A percentile compares a stretch with the other conserved stretches of the same genome.
Evolutionary conservation across 768 basidiomycete genomes (phyloP).

Genomic region (Tephrocybe sp.): DNA sequence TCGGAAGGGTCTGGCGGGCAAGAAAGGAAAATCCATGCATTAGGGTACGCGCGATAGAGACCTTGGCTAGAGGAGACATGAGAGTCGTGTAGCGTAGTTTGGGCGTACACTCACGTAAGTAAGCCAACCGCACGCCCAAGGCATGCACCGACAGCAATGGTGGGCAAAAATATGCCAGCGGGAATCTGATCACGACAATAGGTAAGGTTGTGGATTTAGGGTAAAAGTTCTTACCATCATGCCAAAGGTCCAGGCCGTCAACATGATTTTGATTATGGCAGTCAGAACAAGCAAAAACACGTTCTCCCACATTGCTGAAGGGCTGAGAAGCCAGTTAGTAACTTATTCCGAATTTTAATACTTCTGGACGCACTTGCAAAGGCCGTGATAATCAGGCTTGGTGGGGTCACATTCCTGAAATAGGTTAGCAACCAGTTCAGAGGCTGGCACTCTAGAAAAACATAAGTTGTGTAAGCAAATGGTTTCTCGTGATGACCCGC

Average conservation of each 20-base stretch:
- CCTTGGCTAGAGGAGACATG: constrained; percentile 49
- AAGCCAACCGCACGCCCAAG: constrained; percentile 70
- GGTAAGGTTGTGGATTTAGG: not conserved
- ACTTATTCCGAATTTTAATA: not conserved
- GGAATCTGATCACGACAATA: constrained; percentile 45
- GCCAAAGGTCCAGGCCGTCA: constrained; percentile 78
- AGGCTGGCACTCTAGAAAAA: constrained; percentile 57
- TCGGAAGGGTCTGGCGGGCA: constrained; percentile 72
- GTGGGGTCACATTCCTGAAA: constrained; percentile 78
- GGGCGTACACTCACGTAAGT: constrained; percentile 45
- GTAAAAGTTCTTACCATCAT: constrained; percentile 54
- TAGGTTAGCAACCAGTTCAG: constrained; percentile 79
- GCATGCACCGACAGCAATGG: constrained; percentile 72
- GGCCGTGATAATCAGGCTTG: constrained; percentile 66
- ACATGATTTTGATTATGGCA: constrained; percentile 53
- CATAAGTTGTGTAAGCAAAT: too few relatives aligned
- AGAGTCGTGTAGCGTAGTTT: not conserved
- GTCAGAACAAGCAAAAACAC: constrained; percentile 65
- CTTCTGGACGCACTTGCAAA: constrained; percentile 66
- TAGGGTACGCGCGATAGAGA: constrained; percentile 61
- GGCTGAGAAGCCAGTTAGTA: constrained; percentile 35
- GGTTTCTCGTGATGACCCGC: too few relatives aligned
- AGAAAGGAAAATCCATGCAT: constrained; percentile 65
- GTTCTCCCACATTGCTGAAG: constrained; percentile 64
- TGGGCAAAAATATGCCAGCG: constrained; percentile 74